Evolutionary conservation across 495 filamentous ascomycete species (phyloP), one percentile per base, ranked within the genome.

Genomic region (Daldinia childiae): DNA sequence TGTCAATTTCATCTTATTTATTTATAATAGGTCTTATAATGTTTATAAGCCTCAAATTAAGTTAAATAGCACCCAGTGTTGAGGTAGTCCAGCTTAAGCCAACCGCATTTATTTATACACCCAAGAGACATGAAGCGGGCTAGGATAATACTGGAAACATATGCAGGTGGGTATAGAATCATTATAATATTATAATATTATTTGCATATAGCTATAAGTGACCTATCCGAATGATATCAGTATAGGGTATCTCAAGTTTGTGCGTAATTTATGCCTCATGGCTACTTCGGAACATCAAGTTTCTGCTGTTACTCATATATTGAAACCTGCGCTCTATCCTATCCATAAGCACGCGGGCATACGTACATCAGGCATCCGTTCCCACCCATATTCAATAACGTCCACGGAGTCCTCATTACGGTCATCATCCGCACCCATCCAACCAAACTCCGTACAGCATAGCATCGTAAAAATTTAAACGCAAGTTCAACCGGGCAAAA

Each of bases 401-500:
- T 72, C 56, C 34, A 15, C 38, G 3, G 32, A 59, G 29, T 67
- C 61, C 70, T 70, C 62, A 62, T 74, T 59, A 70, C 41, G 60
- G 64, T 68, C 68, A 56, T 68, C 36, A 27, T 5, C 1, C 51
- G 26, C 54, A 48, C 29, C 61, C 63, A 66, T 63, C 66, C 52
- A 66, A 57, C 66, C 69, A 19, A 75, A 68, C 68, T 66, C 66
- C 74, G 59, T 39, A 59, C 64, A 72, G 43, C 59, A 26, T 54
- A 27, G n/a, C 17, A 17, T 36, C 54, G 54, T 57, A 30, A 67
- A n/a, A 60, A 62, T 29, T 34, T 55, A 41, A 64, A 63, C 34
- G 52, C 52, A 66, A 57, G 15, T 15, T 9, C n/a, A 32, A 12
- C 30, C 6, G 7, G 41, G 4, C 12, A 26, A 39, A 68, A 68